Conservation (phyloP, 768 basidiomycete species). For the Tulasnella sp. region DNA sequence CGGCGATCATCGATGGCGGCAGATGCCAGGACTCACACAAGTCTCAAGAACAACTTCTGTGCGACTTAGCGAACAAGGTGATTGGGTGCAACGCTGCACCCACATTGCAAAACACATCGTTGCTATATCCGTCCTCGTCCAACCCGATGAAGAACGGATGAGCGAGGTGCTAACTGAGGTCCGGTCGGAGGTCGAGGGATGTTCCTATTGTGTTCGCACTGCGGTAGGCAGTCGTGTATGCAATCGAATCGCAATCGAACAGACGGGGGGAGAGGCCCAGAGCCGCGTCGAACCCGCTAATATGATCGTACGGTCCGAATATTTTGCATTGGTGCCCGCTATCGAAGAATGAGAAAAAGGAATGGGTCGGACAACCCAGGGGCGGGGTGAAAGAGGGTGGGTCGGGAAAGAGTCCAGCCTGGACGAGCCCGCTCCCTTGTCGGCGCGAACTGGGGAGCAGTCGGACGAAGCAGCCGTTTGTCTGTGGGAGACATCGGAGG, state of each 20-base stretch:
- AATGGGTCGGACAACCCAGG: background rate
- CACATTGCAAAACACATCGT: background rate
- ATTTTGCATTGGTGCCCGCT: background rate
- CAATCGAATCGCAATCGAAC: background rate
- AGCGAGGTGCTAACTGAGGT: background rate
- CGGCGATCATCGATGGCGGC: slow-evolving; percentile 6
- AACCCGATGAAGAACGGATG: slow-evolving; percentile 9
- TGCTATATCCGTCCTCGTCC: background rate
- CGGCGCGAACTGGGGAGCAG: background rate
- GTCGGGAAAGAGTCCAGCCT: slow-evolving; percentile 5
- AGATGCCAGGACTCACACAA: background rate
- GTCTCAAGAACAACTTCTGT: slow-evolving; percentile 5
- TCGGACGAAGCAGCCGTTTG: background rate
- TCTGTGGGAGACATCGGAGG: background rate
- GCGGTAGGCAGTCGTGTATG: background rate
- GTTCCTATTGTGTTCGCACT: background rate
- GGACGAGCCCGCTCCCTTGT: background rate
- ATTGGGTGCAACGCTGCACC: background rate
- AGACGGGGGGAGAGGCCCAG: too few relatives aligned
- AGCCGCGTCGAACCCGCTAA: background rate
- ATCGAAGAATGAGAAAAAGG: background rate
- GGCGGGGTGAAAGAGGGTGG: background rate
- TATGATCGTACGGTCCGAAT: background rate
- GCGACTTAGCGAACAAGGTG: background rate
- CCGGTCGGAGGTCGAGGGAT: background rate